Percentiles rank a stretch among this genome's conserved stretches.
Evolutionary conservation across 768 basidiomycete genomes (phyloP).

Genomic region (Epithele typhae): DNA sequence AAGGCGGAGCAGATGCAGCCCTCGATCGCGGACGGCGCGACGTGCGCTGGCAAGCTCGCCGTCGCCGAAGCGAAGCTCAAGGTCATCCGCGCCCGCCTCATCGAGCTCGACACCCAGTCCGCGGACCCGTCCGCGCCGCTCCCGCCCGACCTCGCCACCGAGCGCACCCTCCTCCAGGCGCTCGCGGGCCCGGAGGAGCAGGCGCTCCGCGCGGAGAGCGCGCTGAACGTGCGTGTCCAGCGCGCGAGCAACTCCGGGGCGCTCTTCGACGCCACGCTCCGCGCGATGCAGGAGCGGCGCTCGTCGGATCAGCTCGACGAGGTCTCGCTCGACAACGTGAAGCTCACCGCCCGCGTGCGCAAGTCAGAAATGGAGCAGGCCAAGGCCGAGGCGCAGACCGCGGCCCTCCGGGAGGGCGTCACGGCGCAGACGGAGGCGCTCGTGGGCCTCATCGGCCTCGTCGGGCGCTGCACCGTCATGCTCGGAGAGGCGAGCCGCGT

Average conservation of each 20-base stretch:
- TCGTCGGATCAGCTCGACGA: slow-evolving; percentile 74
- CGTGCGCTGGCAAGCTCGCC: slow-evolving; percentile 64
- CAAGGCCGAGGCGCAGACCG: slow-evolving; percentile 62
- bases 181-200: slow-evolving; percentile 71
- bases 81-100: slow-evolving; percentile 58
- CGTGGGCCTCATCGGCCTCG: slow-evolving; percentile 72
- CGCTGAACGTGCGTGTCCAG: slow-evolving; percentile 53
- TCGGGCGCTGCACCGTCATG: slow-evolving; percentile 73
- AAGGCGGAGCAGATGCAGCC: slow-evolving; percentile 69
- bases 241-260: slow-evolving; percentile 70
- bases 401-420: slow-evolving; percentile 58
- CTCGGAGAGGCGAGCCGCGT: slow-evolving; percentile 53
- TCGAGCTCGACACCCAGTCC: slow-evolving; percentile 45
- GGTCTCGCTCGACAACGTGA: slow-evolving; percentile 60
- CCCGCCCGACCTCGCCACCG: slow-evolving; percentile 63
- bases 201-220: slow-evolving; percentile 52
- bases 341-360: slow-evolving; percentile 59
- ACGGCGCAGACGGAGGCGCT: slow-evolving; percentile 62
- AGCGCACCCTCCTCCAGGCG: slow-evolving; percentile 62
- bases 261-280: slow-evolving; percentile 83
- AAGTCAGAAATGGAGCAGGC: slow-evolving; percentile 68
- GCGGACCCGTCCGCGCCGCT: slow-evolving; percentile 31
- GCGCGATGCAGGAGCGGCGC: slow-evolving; percentile 76
- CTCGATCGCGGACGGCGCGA: slow-evolving; percentile 72
- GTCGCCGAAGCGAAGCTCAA: slow-evolving; percentile 67